phyloP scores from a whole-genome alignment of 192 early-diverging fungal species.

The Spizellomyces sp. region DNA sequence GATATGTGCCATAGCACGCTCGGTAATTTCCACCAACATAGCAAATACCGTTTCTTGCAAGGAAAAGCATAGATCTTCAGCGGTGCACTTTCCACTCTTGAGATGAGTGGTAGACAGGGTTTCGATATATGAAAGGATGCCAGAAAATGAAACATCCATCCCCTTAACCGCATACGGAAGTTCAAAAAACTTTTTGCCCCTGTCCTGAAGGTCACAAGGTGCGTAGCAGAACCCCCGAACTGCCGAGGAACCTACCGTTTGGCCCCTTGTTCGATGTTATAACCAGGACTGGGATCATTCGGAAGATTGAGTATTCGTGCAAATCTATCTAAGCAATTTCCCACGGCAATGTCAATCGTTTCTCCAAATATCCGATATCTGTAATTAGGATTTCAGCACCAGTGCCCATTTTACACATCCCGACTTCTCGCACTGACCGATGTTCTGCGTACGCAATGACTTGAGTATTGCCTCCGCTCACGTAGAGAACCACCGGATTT shows the following conservation, averaged over 20 bases:
- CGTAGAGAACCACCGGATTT: constrained; percentile 96
- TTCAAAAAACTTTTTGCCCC: constrained; percentile 83
- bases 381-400: background rate
- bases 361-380: constrained; percentile 97
- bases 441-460: constrained; percentile 96
- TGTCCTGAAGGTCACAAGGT: constrained; percentile 28
- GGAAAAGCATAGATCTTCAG: constrained; percentile 95
- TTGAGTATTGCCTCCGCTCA: constrained; percentile 98
- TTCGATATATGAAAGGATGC: constrained; percentile 92
- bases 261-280: constrained; percentile 96
- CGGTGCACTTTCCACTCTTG: constrained; percentile 42
- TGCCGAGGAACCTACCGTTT: constrained; percentile 62
- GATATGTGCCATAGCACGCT: constrained; percentile 98
- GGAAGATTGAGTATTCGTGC: constrained; percentile 89
- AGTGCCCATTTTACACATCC: background rate
- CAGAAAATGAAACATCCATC: constrained; percentile 98
- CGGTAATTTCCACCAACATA: constrained; percentile 99
- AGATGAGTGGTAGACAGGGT: constrained; percentile 41
- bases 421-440: constrained; percentile 42
- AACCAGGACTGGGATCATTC: constrained; percentile 96
- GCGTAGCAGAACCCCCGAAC: background rate
- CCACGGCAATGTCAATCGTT: constrained; percentile 96
- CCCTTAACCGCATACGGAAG: constrained; percentile 98
- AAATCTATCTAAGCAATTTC: constrained; percentile 98
- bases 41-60: constrained; percentile 98